Evolutionary conservation across 75 land plant species (phyloP), one percentile per base, ranked within the genome.

Genomic region (Azolla pinnata): DNA sequence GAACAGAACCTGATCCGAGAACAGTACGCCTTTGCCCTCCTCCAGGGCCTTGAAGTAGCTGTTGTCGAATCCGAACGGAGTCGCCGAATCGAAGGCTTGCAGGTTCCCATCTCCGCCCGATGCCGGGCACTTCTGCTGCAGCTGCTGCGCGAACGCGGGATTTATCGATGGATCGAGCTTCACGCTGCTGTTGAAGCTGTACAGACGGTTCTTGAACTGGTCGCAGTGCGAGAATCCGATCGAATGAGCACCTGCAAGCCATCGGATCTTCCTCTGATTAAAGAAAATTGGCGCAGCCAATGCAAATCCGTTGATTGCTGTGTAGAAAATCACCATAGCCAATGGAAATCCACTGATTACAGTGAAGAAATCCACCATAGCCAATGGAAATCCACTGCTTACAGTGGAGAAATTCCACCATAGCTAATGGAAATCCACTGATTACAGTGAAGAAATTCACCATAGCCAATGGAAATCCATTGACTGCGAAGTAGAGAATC

Each of bases 181-280:
- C 1, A 12, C 4, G 14, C 74, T 62, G 21, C 56, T 29, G 56
- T 29, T 77, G 74, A 78, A 84, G 46, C 56, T 75, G 72, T 82
- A 85, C 8, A 85, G 65, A 35, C 83, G 68, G 2, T 62, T 54
- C 21, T 45, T 31, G 67, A 81, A 73, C 16, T 67, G 19, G 9
- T 7, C 25, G 62, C 83, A 81, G 54, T 78, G 81, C 5, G 77
- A 49, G 52, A 57, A 18, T 3, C 84, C 84, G 40, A 81, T 64
- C 0, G 82, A 73, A 62, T 80, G 83, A 16, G 70, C 81, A 9
- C 81, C 79, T 72, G 64, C 40, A 42, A n/a, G 12, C n/a, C n/a
- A n/a, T n/a, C n/a, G n/a, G n/a, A n/a, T n/a, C n/a, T n/a, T n/a
- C n/a, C n/a, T n/a, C n/a, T n/a, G n/a, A n/a, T n/a, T n/a, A n/a